Evolutionary conservation across 1,139 yeast species (phyloP), one percentile per base, ranked within the genome.

Genomic region (Hyphopichia fennica): DNA sequence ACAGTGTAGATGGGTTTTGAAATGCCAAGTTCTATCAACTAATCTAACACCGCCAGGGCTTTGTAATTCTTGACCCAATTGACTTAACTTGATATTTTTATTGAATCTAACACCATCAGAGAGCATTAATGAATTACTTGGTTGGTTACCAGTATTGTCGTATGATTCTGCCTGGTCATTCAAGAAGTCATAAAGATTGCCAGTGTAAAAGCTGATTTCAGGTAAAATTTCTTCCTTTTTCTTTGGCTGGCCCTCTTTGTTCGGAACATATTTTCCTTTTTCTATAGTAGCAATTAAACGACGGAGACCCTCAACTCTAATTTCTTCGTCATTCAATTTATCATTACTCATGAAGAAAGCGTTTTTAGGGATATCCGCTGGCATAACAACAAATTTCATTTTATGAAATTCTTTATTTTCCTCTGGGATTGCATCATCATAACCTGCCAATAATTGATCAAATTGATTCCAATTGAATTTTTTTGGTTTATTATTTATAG

Each of bases 361-460:
- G 51, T 77, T 81, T 41, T 80, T 76, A 0, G 90, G 84, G 15
- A 84, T 72, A 4, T 80, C 86, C 1, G 88, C 71, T 0, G 98
- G 97, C 53, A 86, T 64, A 1, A 93, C 75, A 9, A 90, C 96
- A 61, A 90, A 88, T 54, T 95, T 86, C 62, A 91, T 79, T 44
- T 85, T 72, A 59, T 75, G 76, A 45, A 82, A 86, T 39, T 79
- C 77, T 44, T 77, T 77, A 40, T 77, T 72, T n/a, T 74, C 76
- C 32, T 80, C 73, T 20, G 79, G 75, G 53, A 76, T 68, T 1
- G 81, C 78, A 53, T 88, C 96, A 31, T 85, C 90, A 60, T 85
- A 88, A 0, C 99, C 99, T 1, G 98, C 96, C 19, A 93, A 63
- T 20, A 81, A 76, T 57, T 90, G 97, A 64, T 95, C 99, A 47